These are phyloP conservation scores for Geranium brycei DNA, from an alignment of 345 rosid genomes.

Conservation along the genomic window DNA sequence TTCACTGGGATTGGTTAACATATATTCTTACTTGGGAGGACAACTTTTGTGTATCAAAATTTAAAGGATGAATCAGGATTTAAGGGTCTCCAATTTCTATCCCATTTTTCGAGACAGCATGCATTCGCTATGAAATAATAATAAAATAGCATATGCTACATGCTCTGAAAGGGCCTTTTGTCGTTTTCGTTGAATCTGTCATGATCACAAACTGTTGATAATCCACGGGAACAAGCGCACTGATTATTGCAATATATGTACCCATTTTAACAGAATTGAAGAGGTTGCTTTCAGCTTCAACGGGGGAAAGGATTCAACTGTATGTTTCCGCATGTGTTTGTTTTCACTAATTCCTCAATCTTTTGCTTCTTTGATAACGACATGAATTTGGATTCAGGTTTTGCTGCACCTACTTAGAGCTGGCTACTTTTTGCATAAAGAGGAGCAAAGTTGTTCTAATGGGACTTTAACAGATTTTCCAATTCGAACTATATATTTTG, in stretches of 20 bases:
- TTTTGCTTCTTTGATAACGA: slow-evolving; percentile 9
- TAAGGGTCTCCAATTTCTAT: too few relatives aligned
- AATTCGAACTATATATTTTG: slow-evolving; percentile 80
- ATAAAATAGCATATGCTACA: not conserved
- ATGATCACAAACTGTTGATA: not conserved
- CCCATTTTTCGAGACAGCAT: too few relatives aligned
- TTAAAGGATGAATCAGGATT: too few relatives aligned
- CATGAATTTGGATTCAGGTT: slow-evolving; percentile 46
- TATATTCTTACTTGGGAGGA: not conserved
- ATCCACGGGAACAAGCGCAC: not conserved
- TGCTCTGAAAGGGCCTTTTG: not conserved
- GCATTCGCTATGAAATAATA: too few relatives aligned
- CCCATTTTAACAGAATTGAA: slow-evolving; percentile 64
- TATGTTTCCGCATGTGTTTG: slow-evolving; percentile 26
- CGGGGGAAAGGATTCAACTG: slow-evolving; percentile 98
- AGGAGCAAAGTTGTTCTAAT: slow-evolving; percentile 41
- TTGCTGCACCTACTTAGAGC: slow-evolving; percentile 90
- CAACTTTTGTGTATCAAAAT: too few relatives aligned
- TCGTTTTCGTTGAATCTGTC: not conserved
- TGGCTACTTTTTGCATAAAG: slow-evolving; percentile 64
- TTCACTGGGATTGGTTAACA: not conserved
- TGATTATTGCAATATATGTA: slow-evolving; percentile 13
- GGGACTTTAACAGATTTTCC: slow-evolving; percentile 56
- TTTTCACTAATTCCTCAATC: slow-evolving; percentile 7
- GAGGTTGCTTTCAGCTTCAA: slow-evolving; percentile 98